Evolutionary conservation across 2,329 filamentous ascomycete species (phyloP), one percentile per base, ranked within the genome.

Genomic region (Aspergillus caelatus): DNA sequence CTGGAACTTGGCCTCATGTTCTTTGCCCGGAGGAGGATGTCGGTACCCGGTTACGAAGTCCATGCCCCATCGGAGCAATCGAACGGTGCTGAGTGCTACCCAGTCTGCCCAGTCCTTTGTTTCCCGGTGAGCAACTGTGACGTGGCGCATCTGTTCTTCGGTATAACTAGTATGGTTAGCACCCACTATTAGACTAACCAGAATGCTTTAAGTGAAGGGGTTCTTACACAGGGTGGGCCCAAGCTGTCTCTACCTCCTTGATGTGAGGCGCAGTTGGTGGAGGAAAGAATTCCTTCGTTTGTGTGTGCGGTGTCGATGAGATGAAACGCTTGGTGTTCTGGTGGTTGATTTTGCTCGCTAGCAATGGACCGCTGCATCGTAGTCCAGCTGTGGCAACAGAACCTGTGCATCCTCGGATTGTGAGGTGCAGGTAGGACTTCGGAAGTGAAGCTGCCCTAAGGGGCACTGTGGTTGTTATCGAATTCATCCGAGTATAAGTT

Each of bases 11-110:
- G 83, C 86, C 0, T 34, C 65, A 57, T 62, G 69, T 64, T 70
- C 71, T 58, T 79, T 74, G 2, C 80, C 78, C 2, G 83, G 80
- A 11, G 83, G 86, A 67, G 91, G 86, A 74, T 97, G 93, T 36
- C 87, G 88, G 69, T 93, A 91, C 14, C 93, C 93, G 0, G 94
- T 97, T 19, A 85, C 91, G 41, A 89, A 80, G 75, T 98, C 94
- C 80, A 96, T 92, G 11, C 88, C 88, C 84, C 87, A 94, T 57
- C 94, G 86, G 45, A 93, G 85, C 26, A 93, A 68, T 8, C 91
- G 88, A 56, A 97, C 90, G 67, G 92, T 87, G 63, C 86, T 85
- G 74, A 95, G 89, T 2, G 95, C 95, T 4, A 90, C 79, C 81
- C 87, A 89, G 76, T 99, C 95, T 5, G 93, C 91, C 73, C 87